Percentiles rank a stretch among this genome's conserved stretches.
Evolutionary conservation across 768 basidiomycete species (phyloP).

Genomic region (Podaxis rugospora): DNA sequence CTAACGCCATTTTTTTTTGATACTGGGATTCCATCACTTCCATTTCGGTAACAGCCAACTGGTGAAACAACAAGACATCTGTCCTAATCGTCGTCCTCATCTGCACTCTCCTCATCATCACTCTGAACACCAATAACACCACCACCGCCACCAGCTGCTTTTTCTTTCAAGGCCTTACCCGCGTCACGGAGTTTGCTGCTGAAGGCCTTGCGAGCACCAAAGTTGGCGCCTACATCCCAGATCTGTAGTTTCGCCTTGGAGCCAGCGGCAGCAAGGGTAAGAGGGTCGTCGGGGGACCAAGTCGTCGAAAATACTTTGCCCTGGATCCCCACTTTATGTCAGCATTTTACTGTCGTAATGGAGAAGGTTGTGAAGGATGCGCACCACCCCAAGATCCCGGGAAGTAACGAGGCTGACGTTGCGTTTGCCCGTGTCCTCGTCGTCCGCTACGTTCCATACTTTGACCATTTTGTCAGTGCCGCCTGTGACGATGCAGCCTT

Average conservation of each 20-base stretch:
- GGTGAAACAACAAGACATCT: background rate
- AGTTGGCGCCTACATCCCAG: constrained; percentile 90
- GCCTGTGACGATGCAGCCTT: constrained; percentile 89
- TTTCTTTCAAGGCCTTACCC: constrained; percentile 65
- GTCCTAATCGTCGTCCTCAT: constrained; percentile 29
- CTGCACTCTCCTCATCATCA: constrained; percentile 68
- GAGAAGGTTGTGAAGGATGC: constrained; percentile 20
- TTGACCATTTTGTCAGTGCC: constrained; percentile 95
- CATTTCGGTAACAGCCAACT: no score
- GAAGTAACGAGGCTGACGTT: constrained; percentile 82
- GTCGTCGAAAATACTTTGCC: constrained; percentile 93
- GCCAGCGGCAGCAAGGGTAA: constrained; percentile 91
- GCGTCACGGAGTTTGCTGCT: constrained; percentile 70
- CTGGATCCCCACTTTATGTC: constrained; percentile 33
- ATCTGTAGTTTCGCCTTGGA: constrained; percentile 92
- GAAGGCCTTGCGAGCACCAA: constrained; percentile 80
- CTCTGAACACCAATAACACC: constrained; percentile 67
- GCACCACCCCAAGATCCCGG: constrained; percentile 86
- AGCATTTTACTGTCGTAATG: background rate
- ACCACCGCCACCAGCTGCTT: constrained; percentile 42
- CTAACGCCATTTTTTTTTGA: no score
- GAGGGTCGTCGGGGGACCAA: constrained; percentile 92
- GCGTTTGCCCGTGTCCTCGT: constrained; percentile 56
- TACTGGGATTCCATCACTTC: no score
- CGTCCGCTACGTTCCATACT: constrained; percentile 87